Conservation (phyloP, 2,329 filamentous ascomycete genomes). For the Trichophyton schoenleinii region DNA sequence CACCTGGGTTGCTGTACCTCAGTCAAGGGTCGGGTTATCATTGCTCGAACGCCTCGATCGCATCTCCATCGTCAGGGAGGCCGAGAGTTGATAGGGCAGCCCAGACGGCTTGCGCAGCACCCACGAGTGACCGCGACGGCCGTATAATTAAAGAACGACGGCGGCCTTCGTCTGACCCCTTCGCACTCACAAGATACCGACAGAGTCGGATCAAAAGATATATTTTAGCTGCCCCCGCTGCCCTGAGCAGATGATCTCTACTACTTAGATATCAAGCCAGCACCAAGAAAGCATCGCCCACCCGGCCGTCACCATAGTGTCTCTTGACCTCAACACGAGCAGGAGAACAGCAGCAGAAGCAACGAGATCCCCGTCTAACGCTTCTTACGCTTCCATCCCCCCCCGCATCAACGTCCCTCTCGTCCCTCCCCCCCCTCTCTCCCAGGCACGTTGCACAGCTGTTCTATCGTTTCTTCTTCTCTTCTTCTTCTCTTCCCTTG, state of each 20-base stretch:
- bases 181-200: background rate
- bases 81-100: background rate
- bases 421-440: constrained; percentile 2
- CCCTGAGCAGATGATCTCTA: constrained; percentile 1
- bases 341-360: constrained; percentile 1
- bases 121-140: constrained; percentile 1
- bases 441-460: constrained; percentile 6
- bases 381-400: background rate
- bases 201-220: constrained; percentile 3
- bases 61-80: background rate
- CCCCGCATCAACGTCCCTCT: background rate
- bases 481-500: constrained; percentile 5
- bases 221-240: background rate
- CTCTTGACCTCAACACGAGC: constrained; percentile 1
- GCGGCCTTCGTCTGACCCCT: background rate
- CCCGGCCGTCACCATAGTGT: background rate
- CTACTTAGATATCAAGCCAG: background rate
- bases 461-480: constrained; percentile 5
- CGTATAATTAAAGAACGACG: background rate
- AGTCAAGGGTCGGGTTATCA: background rate
- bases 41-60: constrained; percentile 2
- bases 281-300: background rate
- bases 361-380: constrained; percentile 1
- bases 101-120: background rate
- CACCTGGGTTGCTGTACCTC: background rate